Evolutionary conservation across 2,329 filamentous ascomycete species (phyloP), one percentile per base, ranked within the genome.

Genomic region (Diaporthe citriasiana): DNA sequence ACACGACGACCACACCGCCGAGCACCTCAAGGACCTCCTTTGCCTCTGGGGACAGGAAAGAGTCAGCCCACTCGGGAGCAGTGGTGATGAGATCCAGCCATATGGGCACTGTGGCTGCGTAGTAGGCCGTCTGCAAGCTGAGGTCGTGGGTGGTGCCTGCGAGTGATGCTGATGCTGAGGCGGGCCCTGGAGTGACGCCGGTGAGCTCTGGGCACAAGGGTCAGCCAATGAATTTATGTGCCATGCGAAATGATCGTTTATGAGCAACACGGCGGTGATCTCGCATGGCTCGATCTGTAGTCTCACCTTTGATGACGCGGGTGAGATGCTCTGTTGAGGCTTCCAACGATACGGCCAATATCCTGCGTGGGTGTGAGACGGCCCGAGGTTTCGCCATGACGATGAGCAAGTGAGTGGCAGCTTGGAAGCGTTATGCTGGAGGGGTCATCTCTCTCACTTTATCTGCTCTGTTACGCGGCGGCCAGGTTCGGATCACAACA

Each of bases 21-120:
- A 93, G 83, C 1, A 89, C 91, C 0, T 82, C 82, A 3, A 93
- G 86, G 0, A 93, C 92, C 79, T 93, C 91, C 72, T 83, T 84
- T 0, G 92, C 92, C 78, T 93, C 91, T 0, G 86, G 81, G 0
- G 88, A 87, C 1, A 92, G 85, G 77, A 93, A 93, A 0, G 89
- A 87, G 2, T 80, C 80, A 0, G 89, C 84, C 91, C 91, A 93
- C 47, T 89, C 87, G 3, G 79, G 71, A 0, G 88, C 85, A 6
- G 84, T 82, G 8, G 84, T 78, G 73, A 92, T 85, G 59, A 92
- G 85, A 78, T 93, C 92, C n/a, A 93, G 85, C 92, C 92, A 93
- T 77, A 93, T 85, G 56, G 91, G 90, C 4, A 93, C 84, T 0
- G 84, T 84, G 70, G 90, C 87, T 33, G 82, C 86, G 83, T 93